Conservation (phyloP, 495 filamentous ascomycete genomes). For the Aspergillus olivimuriae region DNA sequence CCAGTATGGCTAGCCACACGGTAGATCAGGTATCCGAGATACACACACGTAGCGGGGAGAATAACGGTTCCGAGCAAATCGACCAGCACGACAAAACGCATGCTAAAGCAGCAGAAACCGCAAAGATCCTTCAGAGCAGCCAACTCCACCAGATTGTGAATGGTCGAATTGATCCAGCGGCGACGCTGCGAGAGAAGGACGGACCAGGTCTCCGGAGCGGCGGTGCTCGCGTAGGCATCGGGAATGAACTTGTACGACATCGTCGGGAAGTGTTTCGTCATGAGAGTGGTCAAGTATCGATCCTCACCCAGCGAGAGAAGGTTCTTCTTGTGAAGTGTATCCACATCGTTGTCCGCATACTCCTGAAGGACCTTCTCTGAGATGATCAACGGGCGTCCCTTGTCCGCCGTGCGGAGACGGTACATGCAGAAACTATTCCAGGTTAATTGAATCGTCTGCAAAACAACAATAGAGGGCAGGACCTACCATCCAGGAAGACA, state of each 20-base stretch:
- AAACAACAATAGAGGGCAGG: background rate
- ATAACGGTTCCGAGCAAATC: slow-evolving; percentile 93
- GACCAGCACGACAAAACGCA: slow-evolving; percentile 95
- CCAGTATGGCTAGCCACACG: slow-evolving; percentile 61
- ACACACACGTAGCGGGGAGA: slow-evolving; percentile 83
- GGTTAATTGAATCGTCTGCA: slow-evolving; percentile 20
- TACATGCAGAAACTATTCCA: slow-evolving; percentile 91
- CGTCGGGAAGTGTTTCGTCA: slow-evolving; percentile 93
- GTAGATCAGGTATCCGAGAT: slow-evolving; percentile 88
- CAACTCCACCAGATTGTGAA: slow-evolving; percentile 90
- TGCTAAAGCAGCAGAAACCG: slow-evolving; percentile 98
- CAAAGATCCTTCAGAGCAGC: slow-evolving; percentile 86
- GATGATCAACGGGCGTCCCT: slow-evolving; percentile 87
- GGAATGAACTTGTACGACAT: slow-evolving; percentile 97
- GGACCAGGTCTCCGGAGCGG: slow-evolving; percentile 88
- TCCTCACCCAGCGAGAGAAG: slow-evolving; percentile 91
- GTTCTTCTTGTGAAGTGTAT: slow-evolving; percentile 99
- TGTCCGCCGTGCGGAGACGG: slow-evolving; percentile 85
- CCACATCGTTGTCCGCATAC: slow-evolving; percentile 80
- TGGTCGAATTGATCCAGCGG: slow-evolving; percentile 97
- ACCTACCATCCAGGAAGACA: slow-evolving; percentile 97
- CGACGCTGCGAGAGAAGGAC: slow-evolving; percentile 91
- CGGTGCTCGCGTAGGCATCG: slow-evolving; percentile 86
- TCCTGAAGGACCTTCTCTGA: slow-evolving; percentile 79
- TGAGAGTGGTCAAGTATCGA: slow-evolving; percentile 93